Evolutionary conservation across 495 filamentous ascomycete genomes (phyloP).

Genomic region (Neurospora sp.): DNA sequence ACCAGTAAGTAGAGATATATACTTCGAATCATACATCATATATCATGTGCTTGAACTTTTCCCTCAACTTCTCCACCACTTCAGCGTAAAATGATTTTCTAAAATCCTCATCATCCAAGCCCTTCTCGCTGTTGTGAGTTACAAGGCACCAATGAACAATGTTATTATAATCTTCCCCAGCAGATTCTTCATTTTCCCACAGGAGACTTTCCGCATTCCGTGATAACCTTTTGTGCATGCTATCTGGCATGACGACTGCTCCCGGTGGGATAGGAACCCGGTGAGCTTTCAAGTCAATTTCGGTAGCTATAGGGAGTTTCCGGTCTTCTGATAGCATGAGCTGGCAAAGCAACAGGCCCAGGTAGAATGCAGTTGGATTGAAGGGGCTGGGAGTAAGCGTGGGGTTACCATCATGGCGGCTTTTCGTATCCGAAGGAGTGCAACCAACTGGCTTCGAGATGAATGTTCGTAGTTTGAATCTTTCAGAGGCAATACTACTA

Average conservation of each 20-base stretch:
- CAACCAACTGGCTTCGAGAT: neutral
- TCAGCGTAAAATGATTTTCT: conserved; percentile 5
- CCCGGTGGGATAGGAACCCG: neutral
- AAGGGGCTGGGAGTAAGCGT: neutral
- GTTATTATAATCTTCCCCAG: neutral
- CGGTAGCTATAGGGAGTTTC: neutral
- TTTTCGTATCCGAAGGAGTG: neutral
- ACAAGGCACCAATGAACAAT: conserved; percentile 4
- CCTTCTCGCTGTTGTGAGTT: neutral
- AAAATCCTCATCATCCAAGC: conserved; percentile 6
- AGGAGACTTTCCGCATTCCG: neutral
- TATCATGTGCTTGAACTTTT: neutral
- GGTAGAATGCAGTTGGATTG: conserved; percentile 1
- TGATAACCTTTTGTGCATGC: neutral
- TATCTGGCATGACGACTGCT: neutral
- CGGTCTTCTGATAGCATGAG: neutral
- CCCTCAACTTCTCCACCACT: conserved; percentile 5
- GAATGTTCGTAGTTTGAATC: neutral
- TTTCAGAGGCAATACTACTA: neutral
- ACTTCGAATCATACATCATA: neutral
- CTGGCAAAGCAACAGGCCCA: conserved; percentile 2
- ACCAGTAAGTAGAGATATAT: neutral
- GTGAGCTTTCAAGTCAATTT: conserved; percentile 1
- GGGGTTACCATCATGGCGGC: neutral
- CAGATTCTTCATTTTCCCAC: neutral